Conservation (phyloP, 495 filamentous ascomycete genomes). For the Pyronema domesticum region DNA sequence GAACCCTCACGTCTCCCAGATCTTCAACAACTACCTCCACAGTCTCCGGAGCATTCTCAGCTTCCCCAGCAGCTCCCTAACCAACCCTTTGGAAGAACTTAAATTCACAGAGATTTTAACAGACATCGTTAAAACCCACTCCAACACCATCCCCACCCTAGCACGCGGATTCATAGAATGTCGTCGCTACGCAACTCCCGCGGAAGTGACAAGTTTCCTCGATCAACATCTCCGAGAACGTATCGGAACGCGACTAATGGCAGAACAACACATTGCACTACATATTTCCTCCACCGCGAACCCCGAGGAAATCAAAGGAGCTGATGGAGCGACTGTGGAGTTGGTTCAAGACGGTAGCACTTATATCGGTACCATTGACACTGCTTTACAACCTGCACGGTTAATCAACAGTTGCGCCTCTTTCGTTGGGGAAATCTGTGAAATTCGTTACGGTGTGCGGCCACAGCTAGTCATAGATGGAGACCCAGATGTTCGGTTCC, state of each 20-base stretch:
- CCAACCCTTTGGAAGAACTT: conserved; percentile 70
- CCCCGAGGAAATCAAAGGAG: conserved; percentile 6
- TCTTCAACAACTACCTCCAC: conserved; percentile 89
- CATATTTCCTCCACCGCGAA: conserved; percentile 47
- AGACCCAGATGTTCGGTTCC: conserved; percentile 61
- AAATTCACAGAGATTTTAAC: conserved; percentile 81
- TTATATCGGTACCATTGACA: conserved; percentile 96
- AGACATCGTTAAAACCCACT: conserved; percentile 80
- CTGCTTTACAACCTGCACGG: conserved; percentile 60
- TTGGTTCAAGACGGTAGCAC: conserved; percentile 39
- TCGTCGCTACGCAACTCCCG: conserved; percentile 60
- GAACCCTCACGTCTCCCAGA: conserved; percentile 76
- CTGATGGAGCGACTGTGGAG: conserved; percentile 9
- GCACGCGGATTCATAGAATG: conserved; percentile 87
- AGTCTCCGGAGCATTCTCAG: conserved; percentile 75
- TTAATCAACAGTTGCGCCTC: conserved; percentile 66
- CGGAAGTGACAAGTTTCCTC: conserved; percentile 72
- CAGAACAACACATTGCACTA: conserved; percentile 89
- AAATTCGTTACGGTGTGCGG: conserved; percentile 82
- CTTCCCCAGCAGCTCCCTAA: conserved; percentile 59
- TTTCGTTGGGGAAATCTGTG: conserved; percentile 89
- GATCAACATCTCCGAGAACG: conserved; percentile 86
- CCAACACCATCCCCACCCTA: conserved; percentile 82
- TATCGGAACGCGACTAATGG: conserved; percentile 85
- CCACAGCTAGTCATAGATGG: conserved; percentile 68